Percentiles rank a stretch among this genome's conserved stretches.
Conservation (phyloP, 1,284 basidiomycete genomes). For the Leccinum pachyderme region DNA sequence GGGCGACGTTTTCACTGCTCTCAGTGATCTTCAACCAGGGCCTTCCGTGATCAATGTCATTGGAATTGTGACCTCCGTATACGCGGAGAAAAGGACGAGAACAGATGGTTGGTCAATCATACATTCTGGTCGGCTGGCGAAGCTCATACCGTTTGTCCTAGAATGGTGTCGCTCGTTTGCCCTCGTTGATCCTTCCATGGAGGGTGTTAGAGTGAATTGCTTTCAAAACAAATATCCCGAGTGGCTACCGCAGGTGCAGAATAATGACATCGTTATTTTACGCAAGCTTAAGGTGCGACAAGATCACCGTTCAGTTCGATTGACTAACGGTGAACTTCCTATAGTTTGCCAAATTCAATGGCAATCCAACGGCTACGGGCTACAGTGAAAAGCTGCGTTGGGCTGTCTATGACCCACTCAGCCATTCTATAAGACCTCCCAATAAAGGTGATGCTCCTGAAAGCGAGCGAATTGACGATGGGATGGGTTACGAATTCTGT, state of each 20-base stretch:
- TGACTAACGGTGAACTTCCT: background rate
- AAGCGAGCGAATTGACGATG: constrained; percentile 24
- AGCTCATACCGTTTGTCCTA: constrained; percentile 12
- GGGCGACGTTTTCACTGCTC: constrained; percentile 31
- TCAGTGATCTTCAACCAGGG: constrained; percentile 19
- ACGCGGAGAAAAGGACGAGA: constrained; percentile 18
- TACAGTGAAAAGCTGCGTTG: constrained; percentile 38
- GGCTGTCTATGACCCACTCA: constrained; percentile 31
- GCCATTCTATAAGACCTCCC: constrained; percentile 17
- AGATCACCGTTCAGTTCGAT: background rate
- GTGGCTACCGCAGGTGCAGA: constrained; percentile 47
- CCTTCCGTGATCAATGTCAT: constrained; percentile 30
- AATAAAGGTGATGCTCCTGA: constrained; percentile 27
- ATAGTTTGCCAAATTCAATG: constrained; percentile 36
- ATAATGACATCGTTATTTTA: constrained; percentile 36
- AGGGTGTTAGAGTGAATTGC: constrained; percentile 44
- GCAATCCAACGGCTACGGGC: constrained; percentile 38
- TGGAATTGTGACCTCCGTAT: constrained; percentile 24
- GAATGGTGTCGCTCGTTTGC: constrained; percentile 30
- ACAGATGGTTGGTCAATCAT: constrained; percentile 27
- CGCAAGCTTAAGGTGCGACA: constrained; percentile 30
- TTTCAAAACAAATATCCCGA: constrained; percentile 48
- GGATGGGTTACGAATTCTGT: constrained; percentile 31
- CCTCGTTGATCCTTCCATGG: constrained; percentile 34
- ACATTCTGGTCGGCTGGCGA: background rate